Base-by-base conservation (phyloP, 73 alveolate species). In the Paramecium sexaurelia region DNA sequence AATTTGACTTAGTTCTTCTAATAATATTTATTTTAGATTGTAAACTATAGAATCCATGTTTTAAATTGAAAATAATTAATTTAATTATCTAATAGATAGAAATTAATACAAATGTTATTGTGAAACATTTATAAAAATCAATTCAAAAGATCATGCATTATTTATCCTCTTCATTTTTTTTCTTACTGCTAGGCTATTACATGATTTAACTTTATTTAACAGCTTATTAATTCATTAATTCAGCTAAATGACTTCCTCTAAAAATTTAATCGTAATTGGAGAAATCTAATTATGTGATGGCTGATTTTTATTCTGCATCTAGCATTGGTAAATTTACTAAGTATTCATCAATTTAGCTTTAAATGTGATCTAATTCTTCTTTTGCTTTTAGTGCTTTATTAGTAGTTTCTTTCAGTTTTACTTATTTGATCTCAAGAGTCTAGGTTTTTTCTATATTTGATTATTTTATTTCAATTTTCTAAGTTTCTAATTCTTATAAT, bases 241-340 rank as follows among this genome's bases (percentile, higher is more conserved):
- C 83, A 29, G 83, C 24, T 61, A 61, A 26, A 61, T 61, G 20
- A 13, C 83, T 61, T 11, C 83, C 83, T 61, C 83, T 61, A 61
- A 61, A 61, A 24, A 61, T 61, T 61, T 61, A 32, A 13, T 61
- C 83, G 2, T 29, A 61, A 32, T 61, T 61, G 24, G 83, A 61
- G 24, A 61, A 29, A 32, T 61, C 83, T 11, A 61, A 61, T 29
- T 61, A 61, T 22, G 83, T 61, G n/a, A 61, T 15, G 1, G 83
- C 83, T 61, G 83, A 61, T 24, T 61, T 61, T 32, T 61, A 26
- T 61, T 61, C 83, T 0, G 83, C 83, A 13, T 61, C 83, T 0
- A 61, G 47, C 19, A 22, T 10, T 11, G 83, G 83, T 26, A 61
- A 61, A 61, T 61, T 61, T 11, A 45, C 83, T 32, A 61, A 29